Evolutionary conservation across 352 stramenopile species (phyloP), one percentile per base, ranked within the genome.

Genomic region (Phytopythium mirpurense): DNA sequence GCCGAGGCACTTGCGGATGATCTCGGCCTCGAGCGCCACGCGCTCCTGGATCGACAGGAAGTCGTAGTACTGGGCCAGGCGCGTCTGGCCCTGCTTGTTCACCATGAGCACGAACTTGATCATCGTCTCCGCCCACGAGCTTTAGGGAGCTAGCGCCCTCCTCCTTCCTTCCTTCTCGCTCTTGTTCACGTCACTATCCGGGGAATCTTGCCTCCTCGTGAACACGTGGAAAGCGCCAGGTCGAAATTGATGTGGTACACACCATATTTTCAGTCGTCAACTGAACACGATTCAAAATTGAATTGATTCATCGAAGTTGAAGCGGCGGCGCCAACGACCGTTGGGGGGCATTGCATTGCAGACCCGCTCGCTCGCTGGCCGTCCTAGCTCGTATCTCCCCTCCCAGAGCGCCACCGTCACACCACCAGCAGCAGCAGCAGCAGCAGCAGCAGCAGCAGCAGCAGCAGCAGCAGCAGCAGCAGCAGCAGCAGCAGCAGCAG

Each of bases 51-150:
- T 99, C 31, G 92, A 90, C 51, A 99, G 85, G 83, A 98, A 99
- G 83, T 99, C 95, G 68, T 99, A 99, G 77, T 99, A 99, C 54
- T 97, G 97, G 8, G 96, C 97, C 49, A 99, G 83, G n/a, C 98
- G 90, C 47, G 97, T 99, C 80, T 99, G 98, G 40, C 98, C 98
- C 71, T 99, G 97, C 79, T 99, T 99, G 77, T 99, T 98, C 54
- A 98, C 94, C 90, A 98, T 97, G 42, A 97, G 63, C 51, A 97
- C 83, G 65, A 98, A 98, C 76, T 97, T 96, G 64, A 98, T 96
- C 90, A 97, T 97, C 50, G 24, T 58, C n/a, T n/a, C n/a, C n/a
- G n/a, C n/a, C n/a, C n/a, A n/a, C n/a, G n/a, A n/a, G n/a, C n/a
- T n/a, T n/a, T n/a, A n/a, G n/a, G n/a, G n/a, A n/a, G n/a, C 47